Percentiles rank a stretch among this genome's conserved stretches.
phyloP scores from a whole-genome alignment of 148 eudicot genomes.

The Silene uniflora region DNA sequence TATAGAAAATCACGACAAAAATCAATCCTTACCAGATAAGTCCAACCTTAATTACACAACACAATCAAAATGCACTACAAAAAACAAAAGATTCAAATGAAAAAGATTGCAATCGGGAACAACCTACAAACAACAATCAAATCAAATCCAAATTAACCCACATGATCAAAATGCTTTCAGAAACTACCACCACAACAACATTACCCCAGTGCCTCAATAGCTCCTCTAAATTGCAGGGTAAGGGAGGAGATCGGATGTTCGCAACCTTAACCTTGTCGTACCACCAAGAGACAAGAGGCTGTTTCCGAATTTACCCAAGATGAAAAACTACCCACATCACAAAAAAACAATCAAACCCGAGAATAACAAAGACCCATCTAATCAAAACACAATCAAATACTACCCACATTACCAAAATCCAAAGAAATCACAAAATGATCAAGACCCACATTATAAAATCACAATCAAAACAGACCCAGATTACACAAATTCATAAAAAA shows the following conservation, averaged over 20 bases:
- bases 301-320: too few relatives aligned
- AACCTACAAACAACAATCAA: background rate
- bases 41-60: background rate
- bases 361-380: conserved; percentile 1
- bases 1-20: background rate
- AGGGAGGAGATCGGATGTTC: too few relatives aligned
- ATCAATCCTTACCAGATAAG: background rate
- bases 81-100: background rate
- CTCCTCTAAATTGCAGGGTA: too few relatives aligned
- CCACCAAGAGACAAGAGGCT: too few relatives aligned
- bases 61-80: background rate
- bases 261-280: too few relatives aligned
- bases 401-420: conserved; percentile 6
- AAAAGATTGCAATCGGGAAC: background rate
- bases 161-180: background rate
- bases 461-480: conserved; percentile 7
- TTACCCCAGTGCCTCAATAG: too few relatives aligned
- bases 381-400: background rate
- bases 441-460: background rate
- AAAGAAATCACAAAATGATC: background rate
- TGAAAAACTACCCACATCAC: background rate
- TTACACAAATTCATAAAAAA: conserved; percentile 1
- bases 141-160: background rate
- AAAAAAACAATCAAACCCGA: background rate
- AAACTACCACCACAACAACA: background rate